Percentiles rank a stretch among this genome's conserved stretches.
phyloP scores from a whole-genome alignment of 2,329 filamentous ascomycete species.

The Alternaria gansuensis region DNA sequence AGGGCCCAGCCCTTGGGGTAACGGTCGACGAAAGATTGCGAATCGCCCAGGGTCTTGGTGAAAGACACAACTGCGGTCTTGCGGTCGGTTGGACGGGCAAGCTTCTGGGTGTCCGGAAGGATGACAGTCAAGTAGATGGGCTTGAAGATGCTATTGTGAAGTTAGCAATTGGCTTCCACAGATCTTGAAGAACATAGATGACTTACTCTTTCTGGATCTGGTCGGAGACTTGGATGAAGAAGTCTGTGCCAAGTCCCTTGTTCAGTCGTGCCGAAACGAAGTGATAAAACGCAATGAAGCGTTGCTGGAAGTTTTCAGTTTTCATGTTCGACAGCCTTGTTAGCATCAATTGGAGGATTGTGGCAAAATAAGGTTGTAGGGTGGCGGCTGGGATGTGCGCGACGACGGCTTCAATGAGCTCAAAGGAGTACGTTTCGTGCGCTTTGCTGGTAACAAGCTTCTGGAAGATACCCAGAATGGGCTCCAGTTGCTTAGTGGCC shows the following conservation, averaged over 20 bases:
- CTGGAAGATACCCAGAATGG: constrained; percentile 95
- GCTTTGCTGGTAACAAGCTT: constrained; percentile 82
- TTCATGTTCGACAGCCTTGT: constrained; percentile 74
- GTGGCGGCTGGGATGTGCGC: constrained; percentile 76
- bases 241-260: constrained; percentile 87
- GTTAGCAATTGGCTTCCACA: constrained; percentile 27
- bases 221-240: constrained; percentile 87
- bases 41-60: constrained; percentile 90
- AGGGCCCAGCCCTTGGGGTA: constrained; percentile 81
- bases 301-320: constrained; percentile 83
- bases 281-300: constrained; percentile 95
- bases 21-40: constrained; percentile 79
- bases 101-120: constrained; percentile 85
- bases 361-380: constrained; percentile 78
- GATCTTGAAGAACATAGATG: not conserved
- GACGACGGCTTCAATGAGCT: constrained; percentile 84
- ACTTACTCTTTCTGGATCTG: constrained; percentile 73
- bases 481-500: constrained; percentile 81
- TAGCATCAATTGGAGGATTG: constrained; percentile 83
- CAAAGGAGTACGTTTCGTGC: constrained; percentile 86
- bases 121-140: constrained; percentile 88
- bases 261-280: constrained; percentile 82
- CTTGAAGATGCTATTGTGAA: constrained; percentile 70
- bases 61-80: constrained; percentile 94
- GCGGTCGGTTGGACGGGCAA: constrained; percentile 86